Percentiles rank a stretch among this genome's conserved stretches.
Conservation (phyloP, 2,329 filamentous ascomycete species). For the Penicillium italicum region DNA sequence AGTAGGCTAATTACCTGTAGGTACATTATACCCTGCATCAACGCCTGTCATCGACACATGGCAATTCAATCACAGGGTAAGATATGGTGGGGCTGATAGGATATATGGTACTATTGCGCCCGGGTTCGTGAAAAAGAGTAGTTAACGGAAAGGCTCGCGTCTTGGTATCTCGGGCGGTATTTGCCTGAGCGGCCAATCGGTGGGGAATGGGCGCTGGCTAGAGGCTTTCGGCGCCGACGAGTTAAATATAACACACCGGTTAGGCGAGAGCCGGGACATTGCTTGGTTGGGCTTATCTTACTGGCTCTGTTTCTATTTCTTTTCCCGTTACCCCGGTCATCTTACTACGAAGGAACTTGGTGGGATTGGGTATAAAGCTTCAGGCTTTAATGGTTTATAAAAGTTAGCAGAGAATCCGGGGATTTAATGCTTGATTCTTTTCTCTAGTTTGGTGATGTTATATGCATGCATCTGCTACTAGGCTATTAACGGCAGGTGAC, state of each 20-base stretch:
- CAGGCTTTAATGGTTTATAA: neutral
- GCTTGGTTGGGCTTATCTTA: neutral
- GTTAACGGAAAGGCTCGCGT: slow-evolving; percentile 23
- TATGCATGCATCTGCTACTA: neutral
- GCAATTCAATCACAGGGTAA: neutral
- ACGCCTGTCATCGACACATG: neutral
- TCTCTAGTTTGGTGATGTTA: neutral
- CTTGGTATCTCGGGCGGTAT: slow-evolving; percentile 13
- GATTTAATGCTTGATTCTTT: neutral
- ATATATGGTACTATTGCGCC: neutral
- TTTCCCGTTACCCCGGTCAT: neutral
- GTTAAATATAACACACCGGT: slow-evolving; percentile 1
- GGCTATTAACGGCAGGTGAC: neutral
- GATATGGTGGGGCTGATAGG: neutral
- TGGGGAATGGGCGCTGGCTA: neutral
- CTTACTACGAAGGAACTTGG: too few relatives aligned
- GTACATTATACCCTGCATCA: neutral
- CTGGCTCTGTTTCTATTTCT: neutral
- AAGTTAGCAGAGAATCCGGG: neutral
- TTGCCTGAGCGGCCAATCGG: slow-evolving; percentile 9
- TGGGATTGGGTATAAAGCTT: neutral
- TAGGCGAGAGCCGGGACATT: neutral
- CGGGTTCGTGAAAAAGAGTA: slow-evolving; percentile 18
- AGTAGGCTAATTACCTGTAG: too few relatives aligned
- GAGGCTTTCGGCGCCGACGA: neutral